Base-by-base conservation (phyloP, 2,329 filamentous ascomycete species). In the Zasmidium cellare region DNA sequence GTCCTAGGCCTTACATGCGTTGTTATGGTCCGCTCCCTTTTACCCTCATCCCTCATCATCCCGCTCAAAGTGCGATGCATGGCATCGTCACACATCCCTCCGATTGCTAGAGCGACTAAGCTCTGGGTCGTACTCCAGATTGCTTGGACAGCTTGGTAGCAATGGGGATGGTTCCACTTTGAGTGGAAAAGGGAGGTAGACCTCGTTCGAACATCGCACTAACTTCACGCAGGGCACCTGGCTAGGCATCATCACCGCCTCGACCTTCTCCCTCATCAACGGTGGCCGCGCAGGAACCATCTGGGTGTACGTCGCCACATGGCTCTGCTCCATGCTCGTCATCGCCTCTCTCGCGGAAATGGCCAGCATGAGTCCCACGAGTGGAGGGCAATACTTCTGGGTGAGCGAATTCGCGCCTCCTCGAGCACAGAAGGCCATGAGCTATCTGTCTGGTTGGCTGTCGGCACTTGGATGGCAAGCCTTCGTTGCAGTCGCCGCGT, bases 371-470 rank as follows among this genome's bases (percentile, higher is more conserved):
- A 65, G 64, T 2, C 65, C 67, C 3, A 67, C 62, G 25, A 63
- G 66, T 31, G 67, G 68, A 22, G 67, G 66, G 16, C 61, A 63
- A 41, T 63, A 63, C 46, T 57, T 53, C n/a, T 57, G 55, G 72
- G 51, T 44, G 19, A 46, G 46, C 46, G 53, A 56, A 22, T 76
- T 1, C 72, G 70, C 5, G 19, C 51, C 51, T 25, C 18, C 65
- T 64, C 18, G 28, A 16, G 20, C 45, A n/a, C 74, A 74, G 53
- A 73, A 68, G 19, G 72, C 49, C 24, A 53, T 63, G 12, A 61
- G 59, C 12, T 63, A 63, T 46, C 46, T 59, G 6, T 53, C 62
- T 25, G 60, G 62, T 19, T 64, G 62, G 62, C 51, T 61, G 49
- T 54, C 52, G 16, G 55, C 58, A 28, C 46, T 63, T 1, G 54